Conservation (phyloP, 192 early-diverging fungal genomes). For the Backusella parvicylindrica region DNA sequence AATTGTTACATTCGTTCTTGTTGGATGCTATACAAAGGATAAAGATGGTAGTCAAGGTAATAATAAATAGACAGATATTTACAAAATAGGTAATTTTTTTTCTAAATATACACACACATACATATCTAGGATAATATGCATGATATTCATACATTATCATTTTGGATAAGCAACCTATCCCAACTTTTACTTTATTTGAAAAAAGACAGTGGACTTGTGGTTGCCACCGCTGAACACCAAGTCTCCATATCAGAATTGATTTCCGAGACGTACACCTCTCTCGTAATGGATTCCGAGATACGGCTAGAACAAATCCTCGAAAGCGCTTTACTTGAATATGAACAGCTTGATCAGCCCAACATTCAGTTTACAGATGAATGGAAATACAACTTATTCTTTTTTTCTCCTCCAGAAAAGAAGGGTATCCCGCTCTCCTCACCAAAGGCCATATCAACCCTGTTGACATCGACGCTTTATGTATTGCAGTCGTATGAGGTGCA, state of each 20-base stretch:
- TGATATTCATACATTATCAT: constrained; percentile 63
- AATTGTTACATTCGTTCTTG: constrained; percentile 71
- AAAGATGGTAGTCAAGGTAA: constrained; percentile 52
- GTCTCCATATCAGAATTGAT: constrained; percentile 78
- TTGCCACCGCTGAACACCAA: constrained; percentile 70
- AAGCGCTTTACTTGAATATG: constrained; percentile 63
- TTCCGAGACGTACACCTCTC: constrained; percentile 61
- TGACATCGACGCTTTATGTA: constrained; percentile 64
- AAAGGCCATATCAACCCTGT: constrained; percentile 63
- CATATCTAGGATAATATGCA: constrained; percentile 36
- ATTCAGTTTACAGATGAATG: constrained; percentile 58
- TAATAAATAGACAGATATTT: background rate
- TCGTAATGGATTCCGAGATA: constrained; percentile 62
- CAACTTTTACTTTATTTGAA: constrained; percentile 86
- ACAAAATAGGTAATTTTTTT: no score
- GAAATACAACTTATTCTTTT: constrained; percentile 13
- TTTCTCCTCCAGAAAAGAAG: background rate
- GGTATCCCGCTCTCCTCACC: constrained; percentile 47
- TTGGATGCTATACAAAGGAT: constrained; percentile 55
- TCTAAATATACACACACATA: no score
- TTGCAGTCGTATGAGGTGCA: constrained; percentile 76
- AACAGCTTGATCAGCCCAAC: constrained; percentile 63
- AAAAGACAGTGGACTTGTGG: constrained; percentile 73
- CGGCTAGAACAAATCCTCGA: constrained; percentile 68
- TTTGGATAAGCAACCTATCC: constrained; percentile 85